Percentiles rank a stretch among this genome's conserved stretches.
Evolutionary conservation across 208 protist genomes (phyloP).

Genomic region (Wallacemonas sp.): DNA sequence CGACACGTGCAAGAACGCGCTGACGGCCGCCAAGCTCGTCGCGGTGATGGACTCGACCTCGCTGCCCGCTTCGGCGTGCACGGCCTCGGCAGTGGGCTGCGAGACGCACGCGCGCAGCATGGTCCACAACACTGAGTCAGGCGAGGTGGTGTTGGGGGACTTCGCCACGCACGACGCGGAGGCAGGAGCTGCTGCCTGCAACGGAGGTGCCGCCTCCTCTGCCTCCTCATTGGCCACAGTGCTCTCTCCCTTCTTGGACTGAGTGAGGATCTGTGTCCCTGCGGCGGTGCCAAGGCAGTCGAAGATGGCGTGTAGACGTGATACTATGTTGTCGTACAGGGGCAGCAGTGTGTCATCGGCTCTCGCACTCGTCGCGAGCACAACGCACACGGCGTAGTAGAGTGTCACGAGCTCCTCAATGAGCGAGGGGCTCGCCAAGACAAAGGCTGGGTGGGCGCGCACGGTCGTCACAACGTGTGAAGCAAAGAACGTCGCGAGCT

Average conservation of each 20-base stretch:
- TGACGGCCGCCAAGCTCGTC: slow-evolving; percentile 19
- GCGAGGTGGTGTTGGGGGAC: no score
- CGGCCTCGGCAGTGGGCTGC: neutral
- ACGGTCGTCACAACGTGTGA: slow-evolving; percentile 63
- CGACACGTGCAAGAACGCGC: slow-evolving; percentile 31
- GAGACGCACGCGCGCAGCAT: slow-evolving; percentile 10
- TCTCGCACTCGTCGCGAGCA: slow-evolving; percentile 43
- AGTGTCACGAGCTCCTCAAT: slow-evolving; percentile 39
- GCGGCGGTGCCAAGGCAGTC: slow-evolving; percentile 41
- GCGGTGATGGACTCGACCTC: slow-evolving; percentile 15
- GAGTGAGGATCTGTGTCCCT: no score
- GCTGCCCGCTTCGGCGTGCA: neutral
- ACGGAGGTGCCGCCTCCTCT: no score
- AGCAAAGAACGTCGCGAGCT: slow-evolving; percentile 66
- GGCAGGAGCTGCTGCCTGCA: no score
- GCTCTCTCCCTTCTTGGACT: no score
- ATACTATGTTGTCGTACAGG: slow-evolving; percentile 45
- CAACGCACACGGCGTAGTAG: slow-evolving; percentile 46
- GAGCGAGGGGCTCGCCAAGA: slow-evolving; percentile 23
- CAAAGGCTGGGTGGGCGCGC: slow-evolving; percentile 43
- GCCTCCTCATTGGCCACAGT: no score
- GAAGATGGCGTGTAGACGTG: slow-evolving; percentile 50
- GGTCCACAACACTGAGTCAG: no score
- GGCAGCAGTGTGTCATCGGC: slow-evolving; percentile 24
- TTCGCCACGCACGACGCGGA: no score